Percentiles rank a stretch among this genome's conserved stretches.
Evolutionary conservation across 2,329 filamentous ascomycete genomes (phyloP).

Genomic region (Alternaria arbusti): DNA sequence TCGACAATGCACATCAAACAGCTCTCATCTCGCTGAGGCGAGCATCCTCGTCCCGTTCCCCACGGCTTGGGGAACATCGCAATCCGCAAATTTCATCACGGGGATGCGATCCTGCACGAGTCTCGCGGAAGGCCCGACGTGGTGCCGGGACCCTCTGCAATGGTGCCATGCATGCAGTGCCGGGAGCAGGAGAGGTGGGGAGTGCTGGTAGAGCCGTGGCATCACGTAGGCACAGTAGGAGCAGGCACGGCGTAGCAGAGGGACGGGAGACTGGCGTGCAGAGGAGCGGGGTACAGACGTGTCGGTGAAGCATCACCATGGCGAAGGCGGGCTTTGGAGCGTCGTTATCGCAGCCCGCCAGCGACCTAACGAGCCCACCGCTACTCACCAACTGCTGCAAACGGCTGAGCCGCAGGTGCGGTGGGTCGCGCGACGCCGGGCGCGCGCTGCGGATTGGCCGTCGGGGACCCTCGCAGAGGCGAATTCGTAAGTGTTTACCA

Average conservation of each 20-base stretch:
- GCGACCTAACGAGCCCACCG: conserved; percentile 28
- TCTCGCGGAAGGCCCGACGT: conserved; percentile 15
- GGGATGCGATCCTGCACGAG: conserved; percentile 16
- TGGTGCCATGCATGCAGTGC: conserved; percentile 8
- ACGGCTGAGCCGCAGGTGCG: conserved; percentile 39
- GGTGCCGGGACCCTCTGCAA: conserved; percentile 14
- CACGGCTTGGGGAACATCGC: conserved; percentile 26
- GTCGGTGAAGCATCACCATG: conserved; percentile 33
- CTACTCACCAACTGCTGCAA: conserved; percentile 35
- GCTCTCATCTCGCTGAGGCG: conserved; percentile 26
- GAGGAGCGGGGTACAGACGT: conserved; percentile 32
- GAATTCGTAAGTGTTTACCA: conserved; percentile 24
- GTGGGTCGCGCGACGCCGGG: conserved; percentile 16
- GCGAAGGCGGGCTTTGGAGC: conserved; percentile 9
- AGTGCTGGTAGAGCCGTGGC: conserved; percentile 11
- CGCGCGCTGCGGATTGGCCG: conserved; percentile 22
- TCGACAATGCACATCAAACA: conserved; percentile 28
- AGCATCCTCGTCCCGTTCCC: conserved; percentile 22
- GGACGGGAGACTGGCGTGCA: conserved; percentile 2
- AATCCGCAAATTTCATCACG: conserved; percentile 7
- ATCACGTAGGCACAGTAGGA: background rate
- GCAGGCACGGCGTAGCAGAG: background rate
- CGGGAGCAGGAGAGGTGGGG: conserved; percentile 9
- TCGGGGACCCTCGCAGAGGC: conserved; percentile 1
- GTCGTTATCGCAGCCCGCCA: conserved; percentile 34